A percentile compares a stretch with the other conserved stretches of the same genome.
These are phyloP conservation scores for Acer saccharum DNA, from an alignment of 345 rosid species.

Conservation along the genomic window DNA sequence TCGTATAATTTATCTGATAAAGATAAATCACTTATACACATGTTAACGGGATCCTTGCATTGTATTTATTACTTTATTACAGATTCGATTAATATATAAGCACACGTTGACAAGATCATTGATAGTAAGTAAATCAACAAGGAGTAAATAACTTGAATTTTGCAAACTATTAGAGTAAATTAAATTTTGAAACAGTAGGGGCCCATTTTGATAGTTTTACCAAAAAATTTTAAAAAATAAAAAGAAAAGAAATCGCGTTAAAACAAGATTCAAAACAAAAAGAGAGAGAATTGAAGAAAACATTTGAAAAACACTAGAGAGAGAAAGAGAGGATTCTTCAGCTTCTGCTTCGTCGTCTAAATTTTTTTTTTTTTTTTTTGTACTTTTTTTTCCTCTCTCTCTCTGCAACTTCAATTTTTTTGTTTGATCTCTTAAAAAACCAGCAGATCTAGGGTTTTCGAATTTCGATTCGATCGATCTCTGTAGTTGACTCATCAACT, in stretches of 20 bases:
- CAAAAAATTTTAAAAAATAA: background rate
- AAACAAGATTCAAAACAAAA: conserved; percentile 6
- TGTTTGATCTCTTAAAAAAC: background rate
- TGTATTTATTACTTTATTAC: no score
- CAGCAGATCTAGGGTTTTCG: conserved; percentile 10
- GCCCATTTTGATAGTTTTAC: background rate
- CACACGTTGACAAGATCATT: no score
- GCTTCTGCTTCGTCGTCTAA: background rate
- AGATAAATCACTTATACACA: no score
- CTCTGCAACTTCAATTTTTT: background rate
- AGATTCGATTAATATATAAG: no score
- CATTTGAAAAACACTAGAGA: background rate
- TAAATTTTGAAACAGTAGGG: background rate
- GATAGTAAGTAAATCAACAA: no score
- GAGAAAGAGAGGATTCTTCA: conserved; percentile 5
- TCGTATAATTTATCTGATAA: no score
- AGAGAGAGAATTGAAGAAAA: background rate
- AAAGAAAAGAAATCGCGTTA: background rate
- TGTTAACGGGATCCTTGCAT: no score
- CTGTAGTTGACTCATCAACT: background rate
- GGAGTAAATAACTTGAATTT: no score
- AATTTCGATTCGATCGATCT: conserved; percentile 2
- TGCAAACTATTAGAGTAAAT: background rate
- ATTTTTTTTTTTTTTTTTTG: background rate
- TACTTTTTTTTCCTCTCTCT: background rate